Conservation (phyloP, 805 yeast genomes). For the Suhomyces faveliae region DNA sequence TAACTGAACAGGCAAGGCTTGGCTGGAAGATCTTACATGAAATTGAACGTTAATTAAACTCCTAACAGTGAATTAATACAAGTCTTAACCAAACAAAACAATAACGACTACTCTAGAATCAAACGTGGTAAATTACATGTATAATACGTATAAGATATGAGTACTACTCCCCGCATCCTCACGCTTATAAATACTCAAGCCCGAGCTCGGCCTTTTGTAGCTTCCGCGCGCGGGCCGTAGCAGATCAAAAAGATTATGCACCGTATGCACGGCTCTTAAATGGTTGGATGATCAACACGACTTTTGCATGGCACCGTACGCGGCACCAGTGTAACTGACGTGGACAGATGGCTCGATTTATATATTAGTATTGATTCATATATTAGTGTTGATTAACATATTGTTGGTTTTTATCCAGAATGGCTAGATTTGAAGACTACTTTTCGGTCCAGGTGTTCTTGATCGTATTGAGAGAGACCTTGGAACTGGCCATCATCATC, state of each 20-base stretch:
- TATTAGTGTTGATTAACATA: too few relatives aligned
- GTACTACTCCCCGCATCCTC: background rate
- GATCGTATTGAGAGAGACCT: constrained; percentile 68
- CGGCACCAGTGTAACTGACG: background rate
- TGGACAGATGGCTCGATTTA: too few relatives aligned
- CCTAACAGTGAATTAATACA: too few relatives aligned
- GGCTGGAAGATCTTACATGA: too few relatives aligned
- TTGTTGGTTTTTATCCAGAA: background rate
- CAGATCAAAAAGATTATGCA: constrained; percentile 6
- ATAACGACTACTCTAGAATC: too few relatives aligned
- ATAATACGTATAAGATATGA: too few relatives aligned
- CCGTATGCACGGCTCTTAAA: background rate
- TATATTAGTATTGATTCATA: too few relatives aligned
- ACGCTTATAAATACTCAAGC: background rate
- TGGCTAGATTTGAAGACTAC: constrained; percentile 9
- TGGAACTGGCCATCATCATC: constrained; percentile 74
- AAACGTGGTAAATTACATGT: too few relatives aligned
- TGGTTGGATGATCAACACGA: background rate
- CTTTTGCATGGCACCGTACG: background rate
- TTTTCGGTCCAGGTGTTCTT: constrained; percentile 75
- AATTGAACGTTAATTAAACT: too few relatives aligned
- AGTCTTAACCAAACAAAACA: too few relatives aligned
- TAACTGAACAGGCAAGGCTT: too few relatives aligned
- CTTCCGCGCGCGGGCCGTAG: background rate
- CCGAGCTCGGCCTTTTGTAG: background rate